Evolutionary conservation across 2,329 filamentous ascomycete species (phyloP), one percentile per base, ranked within the genome.

Genomic region (Rosellinia necatrix): DNA sequence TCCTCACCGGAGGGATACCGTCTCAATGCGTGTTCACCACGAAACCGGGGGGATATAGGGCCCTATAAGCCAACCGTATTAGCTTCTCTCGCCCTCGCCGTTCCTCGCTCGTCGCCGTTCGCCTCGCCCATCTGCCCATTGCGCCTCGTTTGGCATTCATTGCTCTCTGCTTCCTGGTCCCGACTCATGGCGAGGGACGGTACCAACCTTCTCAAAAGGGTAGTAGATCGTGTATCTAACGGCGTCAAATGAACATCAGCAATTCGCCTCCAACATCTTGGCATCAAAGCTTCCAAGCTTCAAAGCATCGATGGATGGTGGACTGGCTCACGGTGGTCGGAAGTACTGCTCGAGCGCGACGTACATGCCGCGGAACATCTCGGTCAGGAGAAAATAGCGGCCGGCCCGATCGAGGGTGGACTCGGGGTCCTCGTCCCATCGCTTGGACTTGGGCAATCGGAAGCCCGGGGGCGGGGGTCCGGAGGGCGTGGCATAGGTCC

Each of bases 321-420:
- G 35, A 57, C 92, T 83, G 35, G 56, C 92, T 83, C 83, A 97
- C 90, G 94, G 92, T 78, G 93, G 91, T 75, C 94, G 83, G 82
- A 99, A 97, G 84, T 89, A 99, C 81, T 99, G 93, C 84, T 99
- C 94, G 72, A 99, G 74, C 76, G 94, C 86, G 66, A 99, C 87
- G 72, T 97, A 99, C 94, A 99, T 97, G 76, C 94, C 94, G 71
- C 94, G 87, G 74, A 91, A 83, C 89, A 97, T 94, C 82, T 99
- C 94, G 50, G 90, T 87, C 81, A 97, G 79, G 72, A 99, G 83
- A 78, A 99, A 99, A 81, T 92, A 97, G 74, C 92, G 94, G 67
- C 90, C 92, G 62, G 91, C 82, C 74, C 88, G 89, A 77, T 97
- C 91, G 66, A 96, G 78, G 30, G 89, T 84, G 63, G 82, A 85